phyloP scores from a whole-genome alignment of 2,329 filamentous ascomycete species.

The Aspergillus caelatus region DNA sequence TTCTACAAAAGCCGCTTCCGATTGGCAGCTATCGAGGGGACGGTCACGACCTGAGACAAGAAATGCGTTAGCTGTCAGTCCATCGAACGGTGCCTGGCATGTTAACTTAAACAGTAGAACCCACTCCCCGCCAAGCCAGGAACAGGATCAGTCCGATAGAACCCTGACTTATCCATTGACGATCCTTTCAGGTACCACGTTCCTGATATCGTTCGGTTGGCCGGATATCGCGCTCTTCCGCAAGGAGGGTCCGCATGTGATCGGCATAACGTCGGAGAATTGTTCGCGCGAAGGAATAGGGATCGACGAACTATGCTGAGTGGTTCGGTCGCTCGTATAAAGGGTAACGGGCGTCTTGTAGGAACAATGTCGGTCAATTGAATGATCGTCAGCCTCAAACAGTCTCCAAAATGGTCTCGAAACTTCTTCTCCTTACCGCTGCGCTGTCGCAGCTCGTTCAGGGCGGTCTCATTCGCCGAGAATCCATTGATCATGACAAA shows the following conservation, averaged over 20 bases:
- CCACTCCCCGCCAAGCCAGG: not conserved
- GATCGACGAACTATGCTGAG: not conserved
- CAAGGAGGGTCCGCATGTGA: not conserved
- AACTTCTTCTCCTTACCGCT: constrained; percentile 11
- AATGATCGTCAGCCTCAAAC: not conserved
- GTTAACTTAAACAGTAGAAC: not conserved
- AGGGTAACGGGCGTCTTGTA: not conserved
- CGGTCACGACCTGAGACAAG: not conserved
- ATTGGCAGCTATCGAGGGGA: not conserved
- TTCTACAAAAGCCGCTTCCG: too few relatives aligned
- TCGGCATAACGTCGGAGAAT: constrained; percentile 3
- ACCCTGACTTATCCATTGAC: not conserved
- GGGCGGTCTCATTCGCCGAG: constrained; percentile 32
- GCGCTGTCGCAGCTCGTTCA: constrained; percentile 8
- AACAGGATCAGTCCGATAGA: too few relatives aligned
- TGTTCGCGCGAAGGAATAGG: not conserved
- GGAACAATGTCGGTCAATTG: not conserved
- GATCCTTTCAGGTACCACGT: not conserved
- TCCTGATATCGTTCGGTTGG: not conserved
- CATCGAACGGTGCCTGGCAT: not conserved
- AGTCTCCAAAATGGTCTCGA: not conserved
- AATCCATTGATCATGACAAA: constrained; percentile 47
- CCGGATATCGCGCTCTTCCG: not conserved
- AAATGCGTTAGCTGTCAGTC: not conserved
- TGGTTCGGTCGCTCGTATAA: not conserved